Base-by-base conservation (phyloP, 495 filamentous ascomycete species). In the Hyaloscypha hepaticicola region DNA sequence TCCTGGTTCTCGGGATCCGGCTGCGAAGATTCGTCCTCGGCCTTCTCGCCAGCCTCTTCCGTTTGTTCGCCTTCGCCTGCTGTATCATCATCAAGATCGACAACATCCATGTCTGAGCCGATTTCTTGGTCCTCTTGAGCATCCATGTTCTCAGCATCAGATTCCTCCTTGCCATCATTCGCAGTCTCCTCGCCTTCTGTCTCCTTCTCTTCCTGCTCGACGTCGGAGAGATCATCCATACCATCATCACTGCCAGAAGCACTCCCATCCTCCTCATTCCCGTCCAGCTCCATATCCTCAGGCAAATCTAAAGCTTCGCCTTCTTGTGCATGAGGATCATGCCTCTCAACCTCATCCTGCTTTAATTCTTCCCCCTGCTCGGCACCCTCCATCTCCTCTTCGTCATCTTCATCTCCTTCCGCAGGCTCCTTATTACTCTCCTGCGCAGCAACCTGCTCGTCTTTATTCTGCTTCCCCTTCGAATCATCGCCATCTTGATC, bases 401-500 rank as follows among this genome's bases (percentile, higher is more conserved):
- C 84, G 2, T 77, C 79, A 11, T 85, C 75, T 16, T 82, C 78
- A 45, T 87, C 83, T 29, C 77, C 72, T 9, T 80, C 79, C 9
- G 73, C 74, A 34, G 82, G 77, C 6, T 81, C 74, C 67, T 87
- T 80, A 25, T 85, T 77, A 34, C 88, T 77, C 56, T 87, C 79
- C 61, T 85, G 81, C 0, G 79, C 81, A 31, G 87, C 87, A 53
- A 84, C 78, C 62, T 88, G 83, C 66, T 90, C 81, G 59, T 91
- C 85, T 21, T 88, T 79, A 57, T 86, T 80, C 59, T 81, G 74
- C 63, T 84, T 80, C 21, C 90, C 88, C 69, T 87, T 86, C 11
- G 82, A 78, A 67, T 88, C 80, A 66, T 92, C 83, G n/a, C 86
- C 89, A 66, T 91, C 82, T 56, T 92, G 90, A 53, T 97, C 91